Evolutionary conservation across 441 rosid genomes (phyloP).

Genomic region (Hura crepitans): DNA sequence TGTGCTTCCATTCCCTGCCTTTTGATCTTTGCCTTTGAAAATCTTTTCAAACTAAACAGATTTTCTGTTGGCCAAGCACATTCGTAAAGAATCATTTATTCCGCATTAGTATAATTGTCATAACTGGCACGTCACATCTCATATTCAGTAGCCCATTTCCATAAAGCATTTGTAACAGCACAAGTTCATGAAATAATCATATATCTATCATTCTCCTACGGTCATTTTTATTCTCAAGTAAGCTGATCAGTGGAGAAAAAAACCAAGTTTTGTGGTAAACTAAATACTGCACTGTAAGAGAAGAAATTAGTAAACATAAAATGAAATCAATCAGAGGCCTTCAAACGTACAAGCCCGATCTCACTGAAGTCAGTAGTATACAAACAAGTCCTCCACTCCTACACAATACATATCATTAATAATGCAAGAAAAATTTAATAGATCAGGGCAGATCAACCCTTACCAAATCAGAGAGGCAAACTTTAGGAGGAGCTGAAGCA

Average conservation of each 20-base stretch:
- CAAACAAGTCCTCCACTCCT: conserved; percentile 84
- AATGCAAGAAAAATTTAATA: conserved; percentile 15
- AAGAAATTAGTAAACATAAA: background rate
- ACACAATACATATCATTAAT: conserved; percentile 18
- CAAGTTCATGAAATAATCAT: background rate
- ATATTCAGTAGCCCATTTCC: conserved; percentile 9
- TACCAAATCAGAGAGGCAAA: conserved; percentile 68
- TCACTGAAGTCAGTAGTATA: conserved; percentile 88
- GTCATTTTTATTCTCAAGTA: conserved; percentile 1
- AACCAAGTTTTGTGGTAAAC: background rate
- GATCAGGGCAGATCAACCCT: conserved; percentile 27
- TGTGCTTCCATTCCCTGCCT: conserved; percentile 79
- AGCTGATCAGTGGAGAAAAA: background rate
- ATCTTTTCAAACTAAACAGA: conserved; percentile 78
- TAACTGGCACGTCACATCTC: conserved; percentile 1
- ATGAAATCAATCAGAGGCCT: conserved; percentile 53
- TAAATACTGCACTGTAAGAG: background rate
- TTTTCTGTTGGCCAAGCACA: conserved; percentile 42
- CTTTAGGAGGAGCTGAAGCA: conserved; percentile 44
- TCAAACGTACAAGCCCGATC: conserved; percentile 68
- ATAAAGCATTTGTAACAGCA: conserved; percentile 6
- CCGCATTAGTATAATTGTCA: conserved; percentile 15
- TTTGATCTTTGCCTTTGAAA: conserved; percentile 71
- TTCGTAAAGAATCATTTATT: conserved; percentile 20
- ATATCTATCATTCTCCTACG: background rate